Evolutionary conservation across 148 eudicot genomes (phyloP).

Genomic region (Rhododendron griersonianum): DNA sequence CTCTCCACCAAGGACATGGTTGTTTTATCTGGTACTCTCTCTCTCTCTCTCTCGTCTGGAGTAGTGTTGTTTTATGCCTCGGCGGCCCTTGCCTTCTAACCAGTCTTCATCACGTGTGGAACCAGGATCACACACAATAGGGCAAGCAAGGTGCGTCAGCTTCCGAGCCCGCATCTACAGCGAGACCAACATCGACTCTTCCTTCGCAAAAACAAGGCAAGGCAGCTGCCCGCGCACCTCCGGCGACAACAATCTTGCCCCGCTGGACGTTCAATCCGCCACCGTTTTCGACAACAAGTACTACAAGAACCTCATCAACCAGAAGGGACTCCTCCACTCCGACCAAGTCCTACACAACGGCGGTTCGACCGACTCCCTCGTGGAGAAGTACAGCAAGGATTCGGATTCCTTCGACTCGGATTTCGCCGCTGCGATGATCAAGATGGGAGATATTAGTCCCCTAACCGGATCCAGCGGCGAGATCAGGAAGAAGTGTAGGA

Average conservation of each 20-base stretch:
- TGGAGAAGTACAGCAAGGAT: neutral
- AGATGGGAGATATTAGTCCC: conserved; percentile 15
- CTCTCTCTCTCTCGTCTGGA: neutral
- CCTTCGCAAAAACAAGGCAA: conserved; percentile 34
- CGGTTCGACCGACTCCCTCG: conserved; percentile 1
- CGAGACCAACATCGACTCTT: conserved; percentile 36
- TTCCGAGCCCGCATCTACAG: conserved; percentile 55
- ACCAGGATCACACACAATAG: conserved; percentile 64
- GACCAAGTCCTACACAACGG: conserved; percentile 25
- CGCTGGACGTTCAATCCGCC: conserved; percentile 19
- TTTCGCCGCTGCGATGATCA: conserved; percentile 9
- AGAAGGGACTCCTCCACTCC: conserved; percentile 35
- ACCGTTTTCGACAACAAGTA: conserved; percentile 36
- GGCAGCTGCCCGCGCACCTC: conserved; percentile 34
- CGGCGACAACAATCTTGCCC: conserved; percentile 34
- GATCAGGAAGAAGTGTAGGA: conserved; percentile 27
- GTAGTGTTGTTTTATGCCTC: no score
- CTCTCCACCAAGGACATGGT: conserved; percentile 61
- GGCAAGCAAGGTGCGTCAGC: conserved; percentile 45
- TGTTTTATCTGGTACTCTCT: conserved; percentile 47
- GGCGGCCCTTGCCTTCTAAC: neutral
- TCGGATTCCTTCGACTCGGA: neutral
- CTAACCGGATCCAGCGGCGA: conserved; percentile 14
- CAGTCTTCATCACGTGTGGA: neutral
- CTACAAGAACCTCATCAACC: conserved; percentile 17